phyloP scores from a whole-genome alignment of 2,329 filamentous ascomycete species.

The Aspergillus sp. region DNA sequence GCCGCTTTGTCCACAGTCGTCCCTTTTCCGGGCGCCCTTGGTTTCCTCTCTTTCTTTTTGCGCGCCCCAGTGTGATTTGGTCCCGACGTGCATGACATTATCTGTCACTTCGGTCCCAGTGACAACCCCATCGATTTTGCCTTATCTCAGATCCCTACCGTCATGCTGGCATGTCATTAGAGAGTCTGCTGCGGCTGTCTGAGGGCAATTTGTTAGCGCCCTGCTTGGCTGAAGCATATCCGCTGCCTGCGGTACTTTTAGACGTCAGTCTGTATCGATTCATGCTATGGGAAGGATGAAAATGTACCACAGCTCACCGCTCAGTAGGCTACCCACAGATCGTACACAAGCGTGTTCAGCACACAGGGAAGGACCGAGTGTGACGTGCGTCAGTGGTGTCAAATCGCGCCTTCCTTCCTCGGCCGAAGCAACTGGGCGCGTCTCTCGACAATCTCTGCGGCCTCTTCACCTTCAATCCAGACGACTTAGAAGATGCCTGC shows the following conservation, averaged over 20 bases:
- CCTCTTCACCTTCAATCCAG: no score
- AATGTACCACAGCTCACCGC: background rate
- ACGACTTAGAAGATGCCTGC: no score
- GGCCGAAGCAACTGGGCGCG: no score
- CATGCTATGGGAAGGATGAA: background rate
- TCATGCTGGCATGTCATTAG: background rate
- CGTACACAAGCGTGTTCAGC: background rate
- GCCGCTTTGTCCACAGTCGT: background rate
- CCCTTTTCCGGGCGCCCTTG: background rate
- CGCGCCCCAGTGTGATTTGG: background rate
- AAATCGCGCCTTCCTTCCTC: no score
- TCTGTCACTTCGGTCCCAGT: background rate
- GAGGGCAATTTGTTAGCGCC: background rate
- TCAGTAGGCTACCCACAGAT: slow-evolving; percentile 7
- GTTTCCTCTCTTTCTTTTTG: background rate
- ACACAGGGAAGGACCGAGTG: background rate
- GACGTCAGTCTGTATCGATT: background rate
- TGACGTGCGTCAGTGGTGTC: background rate
- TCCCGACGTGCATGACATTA: background rate
- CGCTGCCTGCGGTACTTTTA: background rate
- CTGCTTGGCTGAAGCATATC: background rate
- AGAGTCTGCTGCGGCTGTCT: background rate
- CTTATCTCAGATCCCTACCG: background rate
- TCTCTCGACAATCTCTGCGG: no score
- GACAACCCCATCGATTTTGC: background rate